These are phyloP conservation scores for Candida ulmi DNA, from an alignment of 805 yeast species.

Conservation along the genomic window DNA sequence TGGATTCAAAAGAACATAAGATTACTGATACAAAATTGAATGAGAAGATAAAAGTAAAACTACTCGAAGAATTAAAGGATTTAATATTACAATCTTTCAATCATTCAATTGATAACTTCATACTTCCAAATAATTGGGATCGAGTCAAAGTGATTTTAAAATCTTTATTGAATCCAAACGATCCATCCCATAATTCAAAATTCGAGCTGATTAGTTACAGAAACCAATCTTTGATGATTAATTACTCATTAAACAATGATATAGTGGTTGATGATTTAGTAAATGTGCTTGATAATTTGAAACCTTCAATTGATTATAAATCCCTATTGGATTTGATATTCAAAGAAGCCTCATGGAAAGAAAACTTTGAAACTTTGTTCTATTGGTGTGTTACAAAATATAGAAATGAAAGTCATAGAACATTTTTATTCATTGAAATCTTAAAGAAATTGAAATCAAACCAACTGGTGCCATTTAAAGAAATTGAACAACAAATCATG, in stretches of 20 bases:
- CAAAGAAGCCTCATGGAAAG: conserved; percentile 26
- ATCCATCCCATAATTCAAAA: conserved; percentile 36
- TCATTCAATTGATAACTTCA: conserved; percentile 46
- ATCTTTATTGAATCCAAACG: conserved; percentile 30
- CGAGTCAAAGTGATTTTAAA: conserved; percentile 43
- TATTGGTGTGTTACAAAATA: conserved; percentile 35
- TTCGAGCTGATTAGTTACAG: conserved; percentile 58
- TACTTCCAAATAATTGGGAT: conserved; percentile 61
- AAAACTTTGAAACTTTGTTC: conserved; percentile 29
- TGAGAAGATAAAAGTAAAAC: conserved; percentile 24
- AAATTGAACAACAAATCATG: conserved; percentile 31
- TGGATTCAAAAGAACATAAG: conserved; percentile 27
- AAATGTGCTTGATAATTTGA: conserved; percentile 30
- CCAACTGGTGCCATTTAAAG: conserved; percentile 19
- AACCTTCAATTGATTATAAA: conserved; percentile 27
- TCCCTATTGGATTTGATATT: conserved; percentile 23
- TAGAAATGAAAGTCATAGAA: conserved; percentile 12
- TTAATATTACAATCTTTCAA: conserved; percentile 27
- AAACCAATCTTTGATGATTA: conserved; percentile 65
- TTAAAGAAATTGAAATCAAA: conserved; percentile 10
- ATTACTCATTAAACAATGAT: conserved; percentile 25
- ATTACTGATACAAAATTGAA: conserved; percentile 31
- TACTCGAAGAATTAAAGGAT: conserved; percentile 20
- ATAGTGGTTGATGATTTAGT: conserved; percentile 22
- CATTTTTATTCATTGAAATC: conserved; percentile 12